phyloP scores from a whole-genome alignment of 1,284 basidiomycete genomes.

The Mycocalia duriaeana region DNA sequence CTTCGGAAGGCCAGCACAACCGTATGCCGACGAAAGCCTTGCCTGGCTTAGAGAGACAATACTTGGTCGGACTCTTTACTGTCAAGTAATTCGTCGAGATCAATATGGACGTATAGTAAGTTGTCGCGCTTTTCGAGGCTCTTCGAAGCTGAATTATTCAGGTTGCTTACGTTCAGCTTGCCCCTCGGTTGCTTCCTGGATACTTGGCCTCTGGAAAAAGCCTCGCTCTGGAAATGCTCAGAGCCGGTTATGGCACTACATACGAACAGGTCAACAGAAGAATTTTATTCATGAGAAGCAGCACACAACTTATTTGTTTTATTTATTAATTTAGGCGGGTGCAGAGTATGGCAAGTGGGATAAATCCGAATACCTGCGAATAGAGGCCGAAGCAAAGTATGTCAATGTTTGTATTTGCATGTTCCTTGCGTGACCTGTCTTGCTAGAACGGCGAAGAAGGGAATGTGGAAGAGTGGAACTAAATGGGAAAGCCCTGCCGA shows the following conservation, averaged over 20 bases:
- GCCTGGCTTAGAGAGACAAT: conserved; percentile 63
- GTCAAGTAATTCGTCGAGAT: conserved; percentile 71
- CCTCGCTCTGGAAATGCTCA: conserved; percentile 74
- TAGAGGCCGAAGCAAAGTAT: conserved; percentile 68
- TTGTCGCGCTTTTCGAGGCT: conserved; percentile 4
- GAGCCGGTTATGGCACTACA: conserved; percentile 67
- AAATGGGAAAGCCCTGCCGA: conserved; percentile 67
- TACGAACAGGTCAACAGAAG: conserved; percentile 69
- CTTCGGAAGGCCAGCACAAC: conserved; percentile 76
- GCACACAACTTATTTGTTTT: too few species aligned
- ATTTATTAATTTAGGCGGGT: conserved; percentile 53
- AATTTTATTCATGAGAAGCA: too few species aligned
- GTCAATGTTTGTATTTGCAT: conserved; percentile 17
- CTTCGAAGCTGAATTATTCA: conserved; percentile 22
- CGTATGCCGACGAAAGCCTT: conserved; percentile 65
- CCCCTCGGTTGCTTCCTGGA: conserved; percentile 45
- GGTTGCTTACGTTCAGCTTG: conserved; percentile 62
- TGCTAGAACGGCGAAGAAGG: conserved; percentile 48
- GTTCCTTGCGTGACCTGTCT: conserved; percentile 1
- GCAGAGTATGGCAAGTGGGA: conserved; percentile 74
- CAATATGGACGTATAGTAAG: conserved; percentile 78
- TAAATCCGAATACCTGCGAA: conserved; percentile 53
- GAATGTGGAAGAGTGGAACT: conserved; percentile 68
- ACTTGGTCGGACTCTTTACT: conserved; percentile 55
- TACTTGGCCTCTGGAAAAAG: conserved; percentile 46